These are phyloP conservation scores for Albizia julibrissin DNA, from an alignment of 306 rosid species.

Conservation along the genomic window DNA sequence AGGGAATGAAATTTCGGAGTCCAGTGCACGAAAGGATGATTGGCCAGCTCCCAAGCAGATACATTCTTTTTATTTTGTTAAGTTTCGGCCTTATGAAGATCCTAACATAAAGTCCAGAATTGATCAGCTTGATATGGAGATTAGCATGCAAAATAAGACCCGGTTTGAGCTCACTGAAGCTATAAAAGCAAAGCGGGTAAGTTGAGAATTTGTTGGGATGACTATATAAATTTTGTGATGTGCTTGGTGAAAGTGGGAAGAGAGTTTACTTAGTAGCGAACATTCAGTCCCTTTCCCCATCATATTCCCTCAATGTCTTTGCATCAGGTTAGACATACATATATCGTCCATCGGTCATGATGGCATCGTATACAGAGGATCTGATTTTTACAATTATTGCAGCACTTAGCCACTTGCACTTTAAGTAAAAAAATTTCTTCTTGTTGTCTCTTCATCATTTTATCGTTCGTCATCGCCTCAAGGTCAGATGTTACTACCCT, in stretches of 20 bases:
- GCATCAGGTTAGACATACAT: not conserved
- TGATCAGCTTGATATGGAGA: slow-evolving; percentile 67
- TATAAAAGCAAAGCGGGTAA: slow-evolving; percentile 88
- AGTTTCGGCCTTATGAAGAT: slow-evolving; percentile 71
- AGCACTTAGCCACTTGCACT: not conserved
- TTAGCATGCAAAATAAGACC: slow-evolving; percentile 68
- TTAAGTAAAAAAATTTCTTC: not conserved
- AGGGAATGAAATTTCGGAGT: slow-evolving; percentile 46
- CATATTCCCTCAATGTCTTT: not conserved
- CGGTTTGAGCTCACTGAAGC: slow-evolving; percentile 74
- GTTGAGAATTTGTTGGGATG: slow-evolving; percentile 38
- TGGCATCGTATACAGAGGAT: not conserved
- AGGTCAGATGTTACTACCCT: not conserved
- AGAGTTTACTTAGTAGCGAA: not conserved
- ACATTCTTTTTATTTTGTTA: slow-evolving; percentile 67
- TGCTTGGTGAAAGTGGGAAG: not conserved
- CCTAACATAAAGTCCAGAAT: slow-evolving; percentile 69
- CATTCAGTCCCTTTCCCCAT: not conserved
- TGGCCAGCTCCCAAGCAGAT: slow-evolving; percentile 98
- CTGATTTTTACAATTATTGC: not conserved
- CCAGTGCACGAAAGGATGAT: slow-evolving; percentile 65
- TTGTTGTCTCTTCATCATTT: not conserved
- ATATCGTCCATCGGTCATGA: not conserved
- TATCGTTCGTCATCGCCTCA: not conserved
- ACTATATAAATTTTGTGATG: slow-evolving; percentile 1